Base-by-base conservation (phyloP, 805 yeast species). In the Cephaloascus fragrans region DNA sequence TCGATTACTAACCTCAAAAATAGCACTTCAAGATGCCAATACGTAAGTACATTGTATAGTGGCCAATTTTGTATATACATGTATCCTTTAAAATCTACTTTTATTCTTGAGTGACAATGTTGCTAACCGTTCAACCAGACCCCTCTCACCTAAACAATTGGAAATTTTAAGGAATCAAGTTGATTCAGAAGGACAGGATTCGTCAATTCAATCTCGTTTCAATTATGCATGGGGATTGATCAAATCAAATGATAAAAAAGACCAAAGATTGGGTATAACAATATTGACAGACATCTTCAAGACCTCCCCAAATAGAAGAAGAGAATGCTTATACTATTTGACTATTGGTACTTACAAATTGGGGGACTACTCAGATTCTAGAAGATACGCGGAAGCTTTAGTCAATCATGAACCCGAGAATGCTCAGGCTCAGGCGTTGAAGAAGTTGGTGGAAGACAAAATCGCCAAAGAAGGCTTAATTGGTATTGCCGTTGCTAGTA, bases 221-320 rank as follows among this genome's bases (percentile, higher is more conserved):
- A 93, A 94, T 59, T 85, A 84, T 50, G 95, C 97, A 0, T 93
- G 99, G 98, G 98, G 94, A 3, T 66, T 93, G 37, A 75, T 94
- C 45, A 89, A 87, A 56, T 79, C 95, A 2, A 54, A 59, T 37
- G 67, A 70, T 37, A 65, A 68, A 18, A 70, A 67, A 32, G 82
- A 84, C 44, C 94, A 85, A 52, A 71, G 82, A 48, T 69, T 81
- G 37, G 99, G 97, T 0, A 77, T 93, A 15, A 79, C 75, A 39
- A 67, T 90, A 20, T 65, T 93, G 42, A 74, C 86, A 0, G 77
- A 75, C 34, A 59, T 75, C 18, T 90, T 82, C 61, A 76, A 81
- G 47, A 86, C 77, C 37, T 81, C 83, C 0, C 90, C 96, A 0
- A 73, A 75, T 39, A 73, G 96, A 60, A 75, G 97, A 50, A 69